These are phyloP conservation scores for Apiospora kogelbergensis DNA, from an alignment of 2,329 filamentous ascomycete genomes.

Conservation along the genomic window DNA sequence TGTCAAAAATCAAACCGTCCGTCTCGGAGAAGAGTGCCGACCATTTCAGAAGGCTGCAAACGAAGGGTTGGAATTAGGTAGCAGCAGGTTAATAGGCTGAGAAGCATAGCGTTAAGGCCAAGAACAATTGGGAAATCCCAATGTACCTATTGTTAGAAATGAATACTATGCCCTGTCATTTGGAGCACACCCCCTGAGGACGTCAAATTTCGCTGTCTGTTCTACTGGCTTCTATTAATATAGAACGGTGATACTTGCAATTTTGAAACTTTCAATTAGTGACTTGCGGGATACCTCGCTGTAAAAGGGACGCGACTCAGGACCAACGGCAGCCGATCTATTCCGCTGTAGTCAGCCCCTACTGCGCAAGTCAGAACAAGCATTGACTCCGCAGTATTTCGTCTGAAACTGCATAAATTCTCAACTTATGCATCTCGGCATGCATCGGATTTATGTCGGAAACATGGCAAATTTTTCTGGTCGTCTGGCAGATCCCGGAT, in stretches of 20 bases:
- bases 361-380: background rate
- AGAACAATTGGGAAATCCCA: too few relatives aligned
- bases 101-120: background rate
- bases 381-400: background rate
- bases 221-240: too few relatives aligned
- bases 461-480: background rate
- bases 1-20: conserved; percentile 49
- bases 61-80: background rate
- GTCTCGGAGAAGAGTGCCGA: conserved; percentile 39
- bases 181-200: too few relatives aligned
- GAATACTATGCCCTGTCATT: too few relatives aligned
- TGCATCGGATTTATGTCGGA: background rate
- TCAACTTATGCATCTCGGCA: background rate
- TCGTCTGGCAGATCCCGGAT: background rate
- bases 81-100: background rate
- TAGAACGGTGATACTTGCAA: too few relatives aligned
- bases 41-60: background rate
- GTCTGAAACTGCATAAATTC: background rate
- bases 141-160: too few relatives aligned
- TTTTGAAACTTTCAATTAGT: too few relatives aligned
- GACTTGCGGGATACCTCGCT: too few relatives aligned
- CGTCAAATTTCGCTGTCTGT: too few relatives aligned
- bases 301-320: too few relatives aligned
- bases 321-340: background rate
- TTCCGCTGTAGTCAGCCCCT: background rate